Evolutionary conservation across 768 basidiomycete species (phyloP), one percentile per base, ranked within the genome.

Genomic region (Rhizopogon roseolus): DNA sequence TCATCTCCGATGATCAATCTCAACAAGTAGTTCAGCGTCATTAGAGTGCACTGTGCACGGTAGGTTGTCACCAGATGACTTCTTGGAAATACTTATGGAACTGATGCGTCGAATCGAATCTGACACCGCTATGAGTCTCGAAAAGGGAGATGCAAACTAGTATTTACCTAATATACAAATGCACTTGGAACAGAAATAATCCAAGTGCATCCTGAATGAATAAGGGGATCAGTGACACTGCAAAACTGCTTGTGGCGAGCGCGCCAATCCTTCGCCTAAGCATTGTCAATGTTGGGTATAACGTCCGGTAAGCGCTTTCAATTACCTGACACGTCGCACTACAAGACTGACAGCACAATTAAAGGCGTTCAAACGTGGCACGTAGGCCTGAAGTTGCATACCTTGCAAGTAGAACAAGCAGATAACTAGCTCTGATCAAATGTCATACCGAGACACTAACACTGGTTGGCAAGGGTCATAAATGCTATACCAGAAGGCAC

Each of bases 191-290:
- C 22, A 22, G 22, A 22, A 22, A 22, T 22, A 22, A 22, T 22
- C 3, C 22, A 22, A 22, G 22, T 22, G 22, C 22, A n/a, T n/a
- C n/a, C n/a, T n/a, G n/a, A 22, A 22, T 22, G 22, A 22, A 22
- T 1, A 22, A 1, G 22, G 22, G 22, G 22, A 22, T 22, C 22
- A 22, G 22, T 22, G 22, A 22, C n/a, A n/a, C n/a, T 60, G 59
- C 70, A 71, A 34, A 60, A 66, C 29, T 55, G 43, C 59, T 67
- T 68, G 56, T 70, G 69, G 22, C 65, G 63, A 38, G 5, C 10
- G 7, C 60, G 63, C 70, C 69, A 67, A 41, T 72, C 69, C 4
- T 45, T 49, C 8, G 10, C 41, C 67, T 69, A 29, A 28, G 14
- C 22, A 3, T 44, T 11, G 16, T 44, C 10, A 16, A n/a, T n/a